These are phyloP conservation scores for Posidonia oceanica DNA, from an alignment of 116 monocot genomes.

Conservation along the genomic window DNA sequence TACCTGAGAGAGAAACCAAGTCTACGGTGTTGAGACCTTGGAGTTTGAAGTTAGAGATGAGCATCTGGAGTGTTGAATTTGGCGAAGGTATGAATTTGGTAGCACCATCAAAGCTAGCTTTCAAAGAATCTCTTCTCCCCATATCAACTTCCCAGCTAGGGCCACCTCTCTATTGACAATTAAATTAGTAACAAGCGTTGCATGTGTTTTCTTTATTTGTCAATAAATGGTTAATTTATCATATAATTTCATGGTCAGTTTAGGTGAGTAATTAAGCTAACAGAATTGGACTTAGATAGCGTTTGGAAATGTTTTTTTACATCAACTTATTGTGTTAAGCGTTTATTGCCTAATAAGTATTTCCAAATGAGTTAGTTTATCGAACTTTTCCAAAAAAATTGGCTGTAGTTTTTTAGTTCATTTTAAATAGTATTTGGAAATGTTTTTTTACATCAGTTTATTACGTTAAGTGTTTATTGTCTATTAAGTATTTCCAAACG, in stretches of 20 bases:
- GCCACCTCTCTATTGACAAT: conserved; percentile 39
- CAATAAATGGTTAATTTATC: background rate
- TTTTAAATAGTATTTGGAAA: no score
- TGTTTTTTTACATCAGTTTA: no score
- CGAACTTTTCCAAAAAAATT: no score
- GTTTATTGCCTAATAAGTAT: no score
- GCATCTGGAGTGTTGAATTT: conserved; percentile 38
- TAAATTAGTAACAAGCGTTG: background rate
- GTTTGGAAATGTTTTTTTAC: no score
- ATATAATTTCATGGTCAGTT: background rate
- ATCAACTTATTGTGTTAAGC: no score
- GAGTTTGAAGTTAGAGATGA: conserved; percentile 39
- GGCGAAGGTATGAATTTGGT: conserved; percentile 55
- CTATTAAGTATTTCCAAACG: no score
- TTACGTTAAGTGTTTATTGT: no score
- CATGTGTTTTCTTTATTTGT: no score
- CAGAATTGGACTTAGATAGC: no score
- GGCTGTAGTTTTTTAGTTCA: no score
- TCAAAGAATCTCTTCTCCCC: conserved; percentile 52
- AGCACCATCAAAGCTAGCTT: conserved; percentile 37
- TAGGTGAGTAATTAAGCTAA: background rate
- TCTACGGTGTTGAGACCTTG: conserved; percentile 57
- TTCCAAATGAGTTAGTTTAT: no score
- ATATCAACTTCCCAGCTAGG: conserved; percentile 55
- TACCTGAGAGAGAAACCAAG: conserved; percentile 59